A percentile compares a stretch with the other conserved stretches of the same genome.
Conservation (phyloP, 176 grass and related monocot genomes). For the Avena atlantica region DNA sequence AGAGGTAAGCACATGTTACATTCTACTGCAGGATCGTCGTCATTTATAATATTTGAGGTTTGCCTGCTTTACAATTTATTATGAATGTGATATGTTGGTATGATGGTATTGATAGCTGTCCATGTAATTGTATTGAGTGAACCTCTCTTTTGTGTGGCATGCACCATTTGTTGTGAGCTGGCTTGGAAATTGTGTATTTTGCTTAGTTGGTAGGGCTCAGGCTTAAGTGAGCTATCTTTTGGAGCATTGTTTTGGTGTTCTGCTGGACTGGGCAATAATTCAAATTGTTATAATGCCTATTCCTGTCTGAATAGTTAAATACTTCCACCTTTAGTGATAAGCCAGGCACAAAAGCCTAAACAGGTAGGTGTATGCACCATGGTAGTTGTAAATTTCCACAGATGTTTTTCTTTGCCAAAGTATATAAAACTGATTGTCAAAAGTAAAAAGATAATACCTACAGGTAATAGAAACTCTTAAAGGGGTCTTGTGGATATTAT, state of each 20-base stretch:
- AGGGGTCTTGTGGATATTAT: background rate
- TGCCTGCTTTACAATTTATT: conserved; percentile 1
- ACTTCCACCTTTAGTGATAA: conserved; percentile 1
- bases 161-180: background rate
- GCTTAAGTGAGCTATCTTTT: background rate
- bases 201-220: background rate
- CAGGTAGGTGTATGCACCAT: background rate
- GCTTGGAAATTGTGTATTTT: background rate
- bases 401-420: background rate
- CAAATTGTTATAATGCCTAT: background rate
- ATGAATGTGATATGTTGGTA: conserved; percentile 27
- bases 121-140: background rate
- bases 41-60: conserved; percentile 12
- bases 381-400: background rate
- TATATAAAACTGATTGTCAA: background rate
- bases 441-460: background rate
- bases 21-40: background rate
- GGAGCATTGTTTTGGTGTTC: background rate
- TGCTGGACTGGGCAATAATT: conserved; percentile 1
- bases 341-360: background rate
- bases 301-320: background rate
- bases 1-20: conserved; percentile 55
- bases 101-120: background rate
- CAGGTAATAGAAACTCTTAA: background rate
- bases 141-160: conserved; percentile 17